Conservation (phyloP, 2,329 filamentous ascomycete species). For the Aspergillus brasiliensis region DNA sequence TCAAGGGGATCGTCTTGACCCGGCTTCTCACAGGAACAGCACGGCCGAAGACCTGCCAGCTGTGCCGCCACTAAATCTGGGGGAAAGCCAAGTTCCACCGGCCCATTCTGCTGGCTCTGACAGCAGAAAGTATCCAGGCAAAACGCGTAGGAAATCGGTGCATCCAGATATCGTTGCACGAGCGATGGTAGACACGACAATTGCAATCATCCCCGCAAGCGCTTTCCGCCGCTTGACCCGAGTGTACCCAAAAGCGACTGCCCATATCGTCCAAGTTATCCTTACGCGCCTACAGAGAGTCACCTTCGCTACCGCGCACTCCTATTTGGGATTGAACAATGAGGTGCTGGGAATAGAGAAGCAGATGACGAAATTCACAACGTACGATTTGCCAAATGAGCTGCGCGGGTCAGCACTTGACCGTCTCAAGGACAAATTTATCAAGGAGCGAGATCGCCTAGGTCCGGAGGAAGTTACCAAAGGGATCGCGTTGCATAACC, state of each 20-base stretch:
- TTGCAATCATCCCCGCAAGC: slow-evolving; percentile 95
- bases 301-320: slow-evolving; percentile 90
- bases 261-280: slow-evolving; percentile 97
- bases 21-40: slow-evolving; percentile 23
- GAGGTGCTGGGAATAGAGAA: slow-evolving; percentile 92
- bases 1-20: slow-evolving; percentile 23
- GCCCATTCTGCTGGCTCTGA: slow-evolving; percentile 30
- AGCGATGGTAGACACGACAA: slow-evolving; percentile 93
- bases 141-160: slow-evolving; percentile 65
- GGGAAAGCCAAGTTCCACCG: slow-evolving; percentile 44
- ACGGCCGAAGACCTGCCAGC: slow-evolving; percentile 51
- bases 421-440: slow-evolving; percentile 90
- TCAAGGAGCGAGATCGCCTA: slow-evolving; percentile 77
- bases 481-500: slow-evolving; percentile 93
- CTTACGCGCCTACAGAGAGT: slow-evolving; percentile 91
- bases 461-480: slow-evolving; percentile 81
- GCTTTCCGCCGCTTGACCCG: slow-evolving; percentile 90
- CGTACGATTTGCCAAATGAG: slow-evolving; percentile 87
- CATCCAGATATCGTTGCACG: slow-evolving; percentile 97
- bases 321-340: slow-evolving; percentile 86
- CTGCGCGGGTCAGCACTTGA: slow-evolving; percentile 80
- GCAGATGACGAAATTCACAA: slow-evolving; percentile 90
- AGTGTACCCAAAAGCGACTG: slow-evolving; percentile 92
- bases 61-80: slow-evolving; percentile 76
- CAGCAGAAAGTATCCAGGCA: slow-evolving; percentile 23